These are phyloP conservation scores for Erythrobasidium hasegawianum DNA, from an alignment of 1,284 basidiomycete species.

Conservation along the genomic window DNA sequence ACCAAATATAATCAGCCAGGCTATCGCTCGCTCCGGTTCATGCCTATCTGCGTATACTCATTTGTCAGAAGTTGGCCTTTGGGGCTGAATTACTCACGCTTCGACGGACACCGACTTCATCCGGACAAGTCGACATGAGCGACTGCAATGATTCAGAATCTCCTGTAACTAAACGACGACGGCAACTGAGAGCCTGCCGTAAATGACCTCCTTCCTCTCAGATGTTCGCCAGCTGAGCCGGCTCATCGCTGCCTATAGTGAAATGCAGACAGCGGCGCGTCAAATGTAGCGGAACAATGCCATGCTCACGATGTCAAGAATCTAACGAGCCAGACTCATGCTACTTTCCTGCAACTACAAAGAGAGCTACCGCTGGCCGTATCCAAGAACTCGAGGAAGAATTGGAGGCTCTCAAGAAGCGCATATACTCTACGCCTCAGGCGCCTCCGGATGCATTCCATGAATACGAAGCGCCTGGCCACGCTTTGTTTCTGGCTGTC, in stretches of 20 bases:
- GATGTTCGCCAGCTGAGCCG: too few relatives aligned
- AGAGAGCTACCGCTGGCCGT: neutral
- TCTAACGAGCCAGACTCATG: neutral
- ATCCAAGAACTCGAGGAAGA: neutral
- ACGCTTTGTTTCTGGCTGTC: neutral
- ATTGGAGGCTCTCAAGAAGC: neutral
- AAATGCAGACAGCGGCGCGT: constrained; percentile 9
- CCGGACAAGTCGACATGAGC: too few relatives aligned
- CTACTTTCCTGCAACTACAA: neutral
- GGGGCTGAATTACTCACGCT: too few relatives aligned
- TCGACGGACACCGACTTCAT: too few relatives aligned
- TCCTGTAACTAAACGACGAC: too few relatives aligned
- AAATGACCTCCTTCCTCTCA: too few relatives aligned
- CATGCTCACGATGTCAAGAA: constrained; percentile 7
- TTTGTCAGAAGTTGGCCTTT: too few relatives aligned
- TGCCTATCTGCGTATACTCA: too few relatives aligned
- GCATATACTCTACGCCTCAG: neutral
- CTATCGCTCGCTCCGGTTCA: too few relatives aligned
- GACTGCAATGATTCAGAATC: too few relatives aligned
- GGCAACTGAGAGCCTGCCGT: too few relatives aligned
- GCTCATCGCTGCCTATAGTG: neutral
- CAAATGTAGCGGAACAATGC: constrained; percentile 5
- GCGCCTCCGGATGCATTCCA: neutral
- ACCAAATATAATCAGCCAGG: too few relatives aligned
- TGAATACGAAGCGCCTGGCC: neutral